phyloP scores from a whole-genome alignment of 495 filamentous ascomycete species.

The Daldinia caldariorum region DNA sequence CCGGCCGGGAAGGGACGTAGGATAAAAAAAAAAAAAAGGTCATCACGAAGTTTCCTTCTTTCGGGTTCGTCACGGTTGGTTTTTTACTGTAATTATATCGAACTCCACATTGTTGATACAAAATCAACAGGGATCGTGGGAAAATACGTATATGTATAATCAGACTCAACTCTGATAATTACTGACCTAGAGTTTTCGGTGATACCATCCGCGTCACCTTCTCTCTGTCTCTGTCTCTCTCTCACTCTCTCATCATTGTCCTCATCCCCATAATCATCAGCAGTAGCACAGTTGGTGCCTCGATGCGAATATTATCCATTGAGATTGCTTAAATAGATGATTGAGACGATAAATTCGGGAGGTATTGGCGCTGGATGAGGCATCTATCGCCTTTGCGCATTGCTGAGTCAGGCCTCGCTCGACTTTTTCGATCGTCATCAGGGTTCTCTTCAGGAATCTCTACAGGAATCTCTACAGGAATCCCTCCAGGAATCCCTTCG shows the following conservation, averaged over 20 bases:
- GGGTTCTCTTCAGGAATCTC: background rate
- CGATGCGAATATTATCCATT: slow-evolving; percentile 3
- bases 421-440: slow-evolving; percentile 12
- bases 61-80: background rate
- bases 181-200: slow-evolving; percentile 1
- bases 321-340: slow-evolving; percentile 20
- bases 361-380: slow-evolving; percentile 37
- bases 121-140: background rate
- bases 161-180: background rate
- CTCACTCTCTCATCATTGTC: background rate
- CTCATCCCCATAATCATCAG: background rate
- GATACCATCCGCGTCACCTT: slow-evolving; percentile 22
- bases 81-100: background rate
- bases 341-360: slow-evolving; percentile 1
- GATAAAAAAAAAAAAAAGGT: background rate
- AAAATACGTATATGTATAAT: background rate
- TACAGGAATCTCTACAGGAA: background rate
- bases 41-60: background rate
- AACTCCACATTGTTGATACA: too few species aligned
- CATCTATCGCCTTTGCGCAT: slow-evolving; percentile 38
- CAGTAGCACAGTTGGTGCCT: background rate
- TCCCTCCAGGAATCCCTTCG: background rate
- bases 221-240: too few species aligned
- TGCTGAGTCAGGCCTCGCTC: slow-evolving; percentile 35
- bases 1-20: background rate